These are phyloP conservation scores for Arxiozyma slooffiae DNA, from an alignment of 1,139 yeast species.

Conservation along the genomic window DNA sequence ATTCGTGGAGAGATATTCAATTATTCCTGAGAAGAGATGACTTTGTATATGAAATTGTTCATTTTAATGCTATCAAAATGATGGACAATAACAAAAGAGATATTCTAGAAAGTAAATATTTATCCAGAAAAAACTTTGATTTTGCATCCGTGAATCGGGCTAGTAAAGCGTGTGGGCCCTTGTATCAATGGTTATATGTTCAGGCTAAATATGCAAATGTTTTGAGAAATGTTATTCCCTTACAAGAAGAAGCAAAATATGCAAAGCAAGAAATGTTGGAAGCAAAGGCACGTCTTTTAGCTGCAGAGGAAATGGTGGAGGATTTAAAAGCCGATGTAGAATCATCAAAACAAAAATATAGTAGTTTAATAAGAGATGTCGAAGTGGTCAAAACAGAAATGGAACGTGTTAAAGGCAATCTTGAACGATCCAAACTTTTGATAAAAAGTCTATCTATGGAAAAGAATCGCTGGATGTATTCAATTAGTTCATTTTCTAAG, in stretches of 20 bases:
- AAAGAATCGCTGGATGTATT: constrained; percentile 63
- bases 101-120: constrained; percentile 50
- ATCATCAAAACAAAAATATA: constrained; percentile 56
- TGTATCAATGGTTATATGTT: constrained; percentile 82
- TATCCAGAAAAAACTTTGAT: constrained; percentile 55
- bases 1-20: constrained; percentile 77
- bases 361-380: constrained; percentile 63
- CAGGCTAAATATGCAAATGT: constrained; percentile 66
- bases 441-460: constrained; percentile 60
- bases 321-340: constrained; percentile 69
- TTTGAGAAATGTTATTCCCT: constrained; percentile 63
- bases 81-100: constrained; percentile 45
- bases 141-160: constrained; percentile 77
- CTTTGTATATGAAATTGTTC: constrained; percentile 74
- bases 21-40: constrained; percentile 74
- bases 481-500: constrained; percentile 42
- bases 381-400: constrained; percentile 69
- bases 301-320: constrained; percentile 69
- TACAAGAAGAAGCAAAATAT: constrained; percentile 51
- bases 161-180: constrained; percentile 91
- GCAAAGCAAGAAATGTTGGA: constrained; percentile 54
- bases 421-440: constrained; percentile 52
- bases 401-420: constrained; percentile 50
- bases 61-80: constrained; percentile 55
- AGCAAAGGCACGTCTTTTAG: constrained; percentile 59